phyloP scores from a whole-genome alignment of 495 filamentous ascomycete species.

The Penicillium taxi region DNA sequence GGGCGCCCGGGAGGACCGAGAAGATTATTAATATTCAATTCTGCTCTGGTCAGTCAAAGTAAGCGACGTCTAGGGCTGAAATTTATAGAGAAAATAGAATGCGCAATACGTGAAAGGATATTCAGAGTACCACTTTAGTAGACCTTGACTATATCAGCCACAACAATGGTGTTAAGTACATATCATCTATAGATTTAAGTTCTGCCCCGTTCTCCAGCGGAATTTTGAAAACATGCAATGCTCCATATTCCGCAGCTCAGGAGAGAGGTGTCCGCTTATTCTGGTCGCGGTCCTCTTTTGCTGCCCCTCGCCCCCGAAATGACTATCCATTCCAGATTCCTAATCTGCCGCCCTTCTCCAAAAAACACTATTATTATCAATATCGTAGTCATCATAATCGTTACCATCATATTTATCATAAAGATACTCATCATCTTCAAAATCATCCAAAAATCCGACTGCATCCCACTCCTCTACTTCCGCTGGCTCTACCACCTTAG shows the following conservation, averaged over 20 bases:
- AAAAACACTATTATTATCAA: slow-evolving; percentile 9
- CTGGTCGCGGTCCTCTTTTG: slow-evolving; percentile 7
- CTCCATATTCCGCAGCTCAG: slow-evolving; percentile 3
- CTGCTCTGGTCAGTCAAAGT: too few species aligned
- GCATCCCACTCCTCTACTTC: slow-evolving; percentile 1
- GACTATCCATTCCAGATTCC: too few species aligned
- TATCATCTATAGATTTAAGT: slow-evolving; percentile 4
- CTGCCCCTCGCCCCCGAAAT: too few species aligned
- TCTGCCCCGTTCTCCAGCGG: slow-evolving; percentile 5
- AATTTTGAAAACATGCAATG: slow-evolving; percentile 1
- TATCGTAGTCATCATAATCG: slow-evolving; percentile 10
- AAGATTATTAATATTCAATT: too few species aligned
- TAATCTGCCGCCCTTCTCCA: slow-evolving; percentile 8
- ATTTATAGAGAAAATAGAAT: too few species aligned
- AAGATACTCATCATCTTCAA: slow-evolving; percentile 2
- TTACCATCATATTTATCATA: slow-evolving; percentile 4
- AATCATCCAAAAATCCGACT: slow-evolving; percentile 1
- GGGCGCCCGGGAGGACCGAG: too few species aligned
- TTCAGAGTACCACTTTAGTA: too few species aligned
- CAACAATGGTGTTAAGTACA: slow-evolving; percentile 4
- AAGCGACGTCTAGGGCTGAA: too few species aligned
- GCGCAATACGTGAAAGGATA: too few species aligned
- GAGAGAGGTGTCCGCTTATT: slow-evolving; percentile 8
- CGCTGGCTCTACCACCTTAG: slow-evolving; percentile 5
- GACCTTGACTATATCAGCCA: slow-evolving; percentile 1